Evolutionary conservation across 2,329 filamentous ascomycete species (phyloP), one percentile per base, ranked within the genome.

Genomic region (Alternaria ventricosa): DNA sequence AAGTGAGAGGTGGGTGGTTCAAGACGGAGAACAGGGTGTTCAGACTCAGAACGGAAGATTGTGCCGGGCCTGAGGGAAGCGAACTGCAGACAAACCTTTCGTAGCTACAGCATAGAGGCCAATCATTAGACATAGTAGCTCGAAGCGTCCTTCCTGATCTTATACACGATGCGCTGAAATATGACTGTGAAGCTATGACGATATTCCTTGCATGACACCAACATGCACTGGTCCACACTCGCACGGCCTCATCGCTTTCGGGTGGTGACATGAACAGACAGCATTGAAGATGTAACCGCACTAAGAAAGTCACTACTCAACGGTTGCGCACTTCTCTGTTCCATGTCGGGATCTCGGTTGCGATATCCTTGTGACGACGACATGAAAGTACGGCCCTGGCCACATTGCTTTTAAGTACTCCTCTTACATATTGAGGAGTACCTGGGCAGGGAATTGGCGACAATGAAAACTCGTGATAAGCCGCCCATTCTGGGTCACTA

Each of bases 11-110:
- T 71, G 71, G 65, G 46, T 64, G 18, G 65, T 72, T 6, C n/a
- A 53, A 43, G 67, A 71, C 41, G 70, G 67, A 5, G 65, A 69
- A 10, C 60, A 65, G 55, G 65, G 67, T 25, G 60, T 67, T 15
- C 61, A 69, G 47, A 67, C 68, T 15, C 67, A 71, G 50, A 71
- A 69, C 36, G 69, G 71, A 46, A 61, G 63, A 12, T 27, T 72
- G 46, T 73, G 69, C 23, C 54, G 56, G 15, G 62, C 62, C 28
- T 64, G 28, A 64, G 45, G 9, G 2, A n/a, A 30, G 11, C 20
- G 47, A 28, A n/a, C 18, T 30, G 25, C 7, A 50, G 27, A 6
- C 28, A 11, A 5, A 50, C n/a, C 27, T 30, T 5, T 50, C 25
- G 25, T 50, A 30, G 25, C 25, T 27, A 50, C n/a, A 50, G 1